Base-by-base conservation (phyloP, 192 early-diverging fungal species). In the Cladochytrium replicatum region DNA sequence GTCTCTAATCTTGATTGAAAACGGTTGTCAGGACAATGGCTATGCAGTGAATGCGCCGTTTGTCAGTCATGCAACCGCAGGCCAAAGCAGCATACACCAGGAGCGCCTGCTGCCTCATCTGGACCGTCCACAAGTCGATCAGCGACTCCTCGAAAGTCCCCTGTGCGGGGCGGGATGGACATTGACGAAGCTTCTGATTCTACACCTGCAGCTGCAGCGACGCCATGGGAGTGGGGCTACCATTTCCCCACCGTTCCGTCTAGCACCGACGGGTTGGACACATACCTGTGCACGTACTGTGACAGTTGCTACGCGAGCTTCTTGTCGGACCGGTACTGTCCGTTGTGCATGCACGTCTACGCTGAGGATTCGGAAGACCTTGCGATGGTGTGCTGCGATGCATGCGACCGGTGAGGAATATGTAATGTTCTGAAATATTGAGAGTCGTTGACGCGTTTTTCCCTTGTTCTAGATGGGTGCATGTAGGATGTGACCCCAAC, bases 301-400 rank as follows among this genome's bases (percentile, higher is more conserved):
- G 28, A 23, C 3, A 26, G 23, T 11, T 75, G 72, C 63, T 50
- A 63, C 50, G 39, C 55, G 15, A 34, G 51, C 7, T 75, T 69
- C 32, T 23, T 40, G 41, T 37, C 32, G 15, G 56, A 66, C 8
- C 19, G 30, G 27, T 75, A 61, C 43, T 75, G 72, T 50, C 72
- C 72, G 13, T 24, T 75, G 2, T 75, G 72, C 49, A 54, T 71
- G 51, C 39, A 62, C 38, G 57, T 68, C 19, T 75, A 66, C 25
- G 40, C 42, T 6, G 52, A 61, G 38, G 68, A 75, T 31, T n/a
- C 39, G 11, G 72, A 68, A 29, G 72, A 70, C 23, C 32, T 57
- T 2, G 53, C 59, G 7, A 75, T 75, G 72, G 72, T 60, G 15
- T 71, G 63, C 50, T 75, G 72, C 54, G 72, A 71, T 41, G 32